A percentile compares a stretch with the other conserved stretches of the same genome.
Evolutionary conservation across 2,329 filamentous ascomycete genomes (phyloP).

Genomic region (Blastomyces parvus): DNA sequence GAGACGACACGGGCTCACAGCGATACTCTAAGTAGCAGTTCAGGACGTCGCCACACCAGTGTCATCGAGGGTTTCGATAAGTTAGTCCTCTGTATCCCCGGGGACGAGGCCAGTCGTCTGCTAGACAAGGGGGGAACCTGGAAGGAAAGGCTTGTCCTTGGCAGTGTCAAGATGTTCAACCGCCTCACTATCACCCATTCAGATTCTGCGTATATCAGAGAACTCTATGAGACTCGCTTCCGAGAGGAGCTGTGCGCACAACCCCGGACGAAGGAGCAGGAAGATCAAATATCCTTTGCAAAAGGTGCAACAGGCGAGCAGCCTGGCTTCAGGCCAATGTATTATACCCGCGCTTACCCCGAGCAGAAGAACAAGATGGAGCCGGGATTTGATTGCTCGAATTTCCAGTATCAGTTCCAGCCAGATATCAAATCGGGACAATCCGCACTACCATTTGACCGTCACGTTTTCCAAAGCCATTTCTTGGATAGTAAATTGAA

Average conservation of each 20-base stretch:
- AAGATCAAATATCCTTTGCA: constrained; percentile 40
- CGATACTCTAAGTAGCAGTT: constrained; percentile 9
- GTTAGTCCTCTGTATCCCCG: constrained; percentile 48
- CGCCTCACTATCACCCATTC: constrained; percentile 54
- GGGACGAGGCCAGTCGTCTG: constrained; percentile 47
- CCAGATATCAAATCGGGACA: constrained; percentile 23
- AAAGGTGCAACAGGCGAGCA: constrained; percentile 34
- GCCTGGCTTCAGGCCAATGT: constrained; percentile 48
- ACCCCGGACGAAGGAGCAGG: constrained; percentile 33
- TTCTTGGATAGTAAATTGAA: constrained; percentile 50
- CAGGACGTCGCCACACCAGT: constrained; percentile 34
- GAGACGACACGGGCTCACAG: constrained; percentile 19
- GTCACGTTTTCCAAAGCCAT: constrained; percentile 61
- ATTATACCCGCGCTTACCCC: constrained; percentile 50
- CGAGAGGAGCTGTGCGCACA: constrained; percentile 42
- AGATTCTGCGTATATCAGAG: constrained; percentile 49
- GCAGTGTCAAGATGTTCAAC: constrained; percentile 57
- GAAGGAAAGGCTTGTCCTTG: constrained; percentile 57
- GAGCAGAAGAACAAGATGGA: constrained; percentile 47
- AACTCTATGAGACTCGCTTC: constrained; percentile 49
- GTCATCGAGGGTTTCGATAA: constrained; percentile 48
- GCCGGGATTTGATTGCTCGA: constrained; percentile 63
- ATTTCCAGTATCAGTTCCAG: constrained; percentile 65
- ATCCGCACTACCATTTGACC: constrained; percentile 37
- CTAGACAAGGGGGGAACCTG: constrained; percentile 45